Evolutionary conservation across 1,284 basidiomycete genomes (phyloP).

Genomic region (Trichosporon sp.): DNA sequence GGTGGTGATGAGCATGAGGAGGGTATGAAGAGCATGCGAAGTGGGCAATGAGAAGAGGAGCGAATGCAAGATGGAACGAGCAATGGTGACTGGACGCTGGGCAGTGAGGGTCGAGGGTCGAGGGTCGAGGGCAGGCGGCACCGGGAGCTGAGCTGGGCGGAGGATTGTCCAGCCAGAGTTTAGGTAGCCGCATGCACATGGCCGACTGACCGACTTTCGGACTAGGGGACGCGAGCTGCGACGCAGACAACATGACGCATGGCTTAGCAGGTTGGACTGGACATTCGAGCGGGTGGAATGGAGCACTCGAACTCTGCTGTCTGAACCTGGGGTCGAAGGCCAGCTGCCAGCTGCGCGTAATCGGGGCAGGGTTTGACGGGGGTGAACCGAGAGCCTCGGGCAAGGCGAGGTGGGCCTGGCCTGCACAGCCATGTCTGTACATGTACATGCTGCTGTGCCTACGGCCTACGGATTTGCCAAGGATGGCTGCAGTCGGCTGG

Average conservation of each 20-base stretch:
- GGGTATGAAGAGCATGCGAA: not conserved
- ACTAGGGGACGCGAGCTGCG: not conserved
- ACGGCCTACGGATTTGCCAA: not conserved
- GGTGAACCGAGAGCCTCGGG: too few relatives aligned
- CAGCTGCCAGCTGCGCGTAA: too few relatives aligned
- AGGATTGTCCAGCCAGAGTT: not conserved
- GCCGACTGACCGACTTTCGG: not conserved
- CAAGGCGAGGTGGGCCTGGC: too few relatives aligned
- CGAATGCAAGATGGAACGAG: not conserved
- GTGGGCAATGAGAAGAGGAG: constrained; percentile 3
- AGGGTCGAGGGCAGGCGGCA: not conserved
- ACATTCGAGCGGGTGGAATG: not conserved
- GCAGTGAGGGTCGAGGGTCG: not conserved
- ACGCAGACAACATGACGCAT: not conserved
- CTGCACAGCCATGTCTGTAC: not conserved
- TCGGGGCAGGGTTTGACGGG: too few relatives aligned
- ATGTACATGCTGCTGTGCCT: not conserved
- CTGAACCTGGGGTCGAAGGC: not conserved
- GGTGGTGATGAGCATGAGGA: not conserved
- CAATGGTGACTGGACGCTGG: constrained; percentile 1
- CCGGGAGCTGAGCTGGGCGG: not conserved
- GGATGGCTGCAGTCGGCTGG: not conserved
- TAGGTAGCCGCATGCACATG: not conserved
- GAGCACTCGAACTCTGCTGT: not conserved
- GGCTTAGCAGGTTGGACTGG: not conserved